Evolutionary conservation across 148 eudicot species (phyloP).

Genomic region (Rhododendron ovatum): DNA sequence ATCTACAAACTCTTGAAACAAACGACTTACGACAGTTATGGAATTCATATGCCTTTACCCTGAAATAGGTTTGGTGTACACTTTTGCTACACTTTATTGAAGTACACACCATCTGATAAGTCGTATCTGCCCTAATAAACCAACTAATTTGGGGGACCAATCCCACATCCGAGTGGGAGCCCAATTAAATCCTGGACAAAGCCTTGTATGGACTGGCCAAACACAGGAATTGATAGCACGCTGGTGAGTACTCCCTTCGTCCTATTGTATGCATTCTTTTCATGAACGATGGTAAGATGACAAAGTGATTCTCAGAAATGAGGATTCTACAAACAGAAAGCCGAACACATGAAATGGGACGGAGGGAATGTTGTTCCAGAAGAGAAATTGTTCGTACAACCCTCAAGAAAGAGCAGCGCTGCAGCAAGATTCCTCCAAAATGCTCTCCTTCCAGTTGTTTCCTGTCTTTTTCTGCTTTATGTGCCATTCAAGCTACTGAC

Average conservation of each 20-base stretch:
- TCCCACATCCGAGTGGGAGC: background rate
- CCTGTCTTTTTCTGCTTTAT: background rate
- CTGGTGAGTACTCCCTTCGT: background rate
- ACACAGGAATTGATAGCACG: background rate
- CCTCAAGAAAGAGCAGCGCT: background rate
- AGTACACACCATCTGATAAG: no score
- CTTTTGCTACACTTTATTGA: background rate
- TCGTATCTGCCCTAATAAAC: background rate
- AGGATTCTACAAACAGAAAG: background rate
- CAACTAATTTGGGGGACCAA: background rate
- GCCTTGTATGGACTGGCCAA: background rate
- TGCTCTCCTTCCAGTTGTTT: background rate
- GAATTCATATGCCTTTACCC: background rate
- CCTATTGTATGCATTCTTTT: background rate
- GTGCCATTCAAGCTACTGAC: background rate
- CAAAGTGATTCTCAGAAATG: background rate
- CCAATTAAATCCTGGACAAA: background rate
- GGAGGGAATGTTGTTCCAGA: background rate
- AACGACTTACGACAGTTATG: background rate
- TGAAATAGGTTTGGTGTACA: background rate
- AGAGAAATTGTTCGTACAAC: background rate
- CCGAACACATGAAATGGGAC: background rate
- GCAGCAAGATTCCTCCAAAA: background rate
- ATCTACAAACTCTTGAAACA: background rate
- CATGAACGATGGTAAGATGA: background rate